Percentiles rank a stretch among this genome's conserved stretches.
Conservation (phyloP, 2,329 filamentous ascomycete species). For the Colletotrichum lupini region DNA sequence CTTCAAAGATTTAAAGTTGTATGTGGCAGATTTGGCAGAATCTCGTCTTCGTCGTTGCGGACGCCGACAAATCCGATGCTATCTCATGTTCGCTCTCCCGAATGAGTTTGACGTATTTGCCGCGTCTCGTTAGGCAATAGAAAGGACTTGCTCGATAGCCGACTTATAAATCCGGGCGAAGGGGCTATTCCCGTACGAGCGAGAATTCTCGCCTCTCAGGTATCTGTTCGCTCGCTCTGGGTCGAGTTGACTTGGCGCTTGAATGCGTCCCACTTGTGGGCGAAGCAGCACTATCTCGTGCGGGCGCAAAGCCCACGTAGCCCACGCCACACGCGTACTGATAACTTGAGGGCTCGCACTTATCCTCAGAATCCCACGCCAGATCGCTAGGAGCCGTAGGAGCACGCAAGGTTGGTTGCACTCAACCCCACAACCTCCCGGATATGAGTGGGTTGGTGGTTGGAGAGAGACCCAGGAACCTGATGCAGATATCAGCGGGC, state of each 20-base stretch:
- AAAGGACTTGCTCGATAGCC: background rate
- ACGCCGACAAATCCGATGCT: conserved; percentile 1
- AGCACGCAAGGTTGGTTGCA: conserved; percentile 3
- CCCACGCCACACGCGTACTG: conserved; percentile 19
- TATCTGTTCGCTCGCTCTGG: background rate
- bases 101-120: background rate
- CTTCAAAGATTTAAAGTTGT: conserved; percentile 19
- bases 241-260: background rate
- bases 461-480: background rate
- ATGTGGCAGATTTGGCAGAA: background rate
- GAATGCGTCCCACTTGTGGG: conserved; percentile 4
- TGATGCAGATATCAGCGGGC: conserved; percentile 1
- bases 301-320: conserved; percentile 28
- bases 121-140: background rate
- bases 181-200: background rate
- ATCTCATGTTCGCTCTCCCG: background rate
- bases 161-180: background rate
- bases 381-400: conserved; percentile 16
- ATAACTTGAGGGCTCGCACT: conserved; percentile 14
- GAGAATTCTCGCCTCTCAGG: background rate
- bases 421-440: conserved; percentile 11
- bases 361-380: conserved; percentile 22
- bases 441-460: conserved; percentile 5
- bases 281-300: conserved; percentile 21
- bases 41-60: background rate